Evolutionary conservation across 352 stramenopile genomes (phyloP), one percentile per base, ranked within the genome.

Genomic region (Globisporangium abappressorium): DNA sequence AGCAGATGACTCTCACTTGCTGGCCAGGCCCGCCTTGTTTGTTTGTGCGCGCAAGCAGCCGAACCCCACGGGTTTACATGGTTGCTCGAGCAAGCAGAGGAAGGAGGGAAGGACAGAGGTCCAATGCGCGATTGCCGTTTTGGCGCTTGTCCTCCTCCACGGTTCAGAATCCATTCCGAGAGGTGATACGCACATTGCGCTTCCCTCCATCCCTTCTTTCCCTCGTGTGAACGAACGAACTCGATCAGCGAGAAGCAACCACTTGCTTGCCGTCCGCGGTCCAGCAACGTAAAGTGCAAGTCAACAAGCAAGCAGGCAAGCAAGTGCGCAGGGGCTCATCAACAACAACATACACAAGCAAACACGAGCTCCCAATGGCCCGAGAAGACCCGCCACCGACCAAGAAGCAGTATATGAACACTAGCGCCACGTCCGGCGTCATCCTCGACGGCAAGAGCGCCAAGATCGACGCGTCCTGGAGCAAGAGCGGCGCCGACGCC

Each of bases 141-240:
- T 49, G 43, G 3, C 20, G 9, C 36, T 64, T 41, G 38, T 64
- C 24, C 12, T 49, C 57, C 56, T 54, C 34, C 54, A 59, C 54
- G 34, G 51, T 63, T 63, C 63, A 68, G 63, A 68, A 63, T 68
- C 63, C 63, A 63, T 68, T 68, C 54, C 63, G 41, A 61, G 33
- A 14, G 38, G 53, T 68, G 54, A 68, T 33, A 61, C 63, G n/a
- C 63, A 67, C 59, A 30, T 30, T 51, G 33, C 49, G 4, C 30
- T 54, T 65, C 43, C 41, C 15, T 46, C 59, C 18, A 5, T 49
- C 34, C 9, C n/a, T 4, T 12, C 9, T 24, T 26, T 18, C 15
- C 22, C 7, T n/a, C 20, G 30, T 65, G 60, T 22, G 60, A 26
- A 58, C 43, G 59, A 65, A 65, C 59, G 59, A 55, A 51, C 38